Evolutionary conservation across 192 early-diverging fungal species (phyloP).

Genomic region (Piromyces sp.): DNA sequence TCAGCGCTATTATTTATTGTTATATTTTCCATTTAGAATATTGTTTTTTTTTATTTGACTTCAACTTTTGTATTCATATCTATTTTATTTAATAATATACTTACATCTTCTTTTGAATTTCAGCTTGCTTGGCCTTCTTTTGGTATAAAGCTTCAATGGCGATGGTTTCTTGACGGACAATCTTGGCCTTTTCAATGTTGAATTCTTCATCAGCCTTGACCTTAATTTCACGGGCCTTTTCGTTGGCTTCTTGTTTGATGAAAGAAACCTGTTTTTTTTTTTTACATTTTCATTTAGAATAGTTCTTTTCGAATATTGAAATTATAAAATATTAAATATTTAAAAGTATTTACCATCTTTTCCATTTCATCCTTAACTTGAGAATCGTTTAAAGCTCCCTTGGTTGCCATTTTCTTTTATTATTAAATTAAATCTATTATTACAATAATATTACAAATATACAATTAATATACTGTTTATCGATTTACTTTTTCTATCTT

Average conservation of each 20-base stretch:
- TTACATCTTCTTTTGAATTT: slow-evolving; percentile 88
- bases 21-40: not conserved
- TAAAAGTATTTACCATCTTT: not conserved
- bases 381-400: not conserved
- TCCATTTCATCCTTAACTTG: not conserved
- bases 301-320: no score
- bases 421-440: not conserved
- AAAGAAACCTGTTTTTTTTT: slow-evolving; percentile 56
- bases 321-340: no score
- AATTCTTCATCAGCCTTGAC: slow-evolving; percentile 99
- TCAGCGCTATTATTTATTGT: slow-evolving; percentile 39
- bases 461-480: no score
- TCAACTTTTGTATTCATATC: not conserved
- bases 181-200: slow-evolving; percentile 99
- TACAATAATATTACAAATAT: not conserved
- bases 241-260: slow-evolving; percentile 96
- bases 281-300: not conserved
- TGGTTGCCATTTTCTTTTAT: not conserved
- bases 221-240: slow-evolving; percentile 96
- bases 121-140: slow-evolving; percentile 93
- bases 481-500: no score
- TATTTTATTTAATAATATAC: not conserved
- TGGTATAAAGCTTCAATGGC: slow-evolving; percentile 90
- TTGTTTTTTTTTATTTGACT: no score
- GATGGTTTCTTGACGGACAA: slow-evolving; percentile 90